Percentiles rank a stretch among this genome's conserved stretches.
These are phyloP conservation scores for Aegilops longissima DNA, from an alignment of 176 grass and related monocot species.

Conservation along the genomic window DNA sequence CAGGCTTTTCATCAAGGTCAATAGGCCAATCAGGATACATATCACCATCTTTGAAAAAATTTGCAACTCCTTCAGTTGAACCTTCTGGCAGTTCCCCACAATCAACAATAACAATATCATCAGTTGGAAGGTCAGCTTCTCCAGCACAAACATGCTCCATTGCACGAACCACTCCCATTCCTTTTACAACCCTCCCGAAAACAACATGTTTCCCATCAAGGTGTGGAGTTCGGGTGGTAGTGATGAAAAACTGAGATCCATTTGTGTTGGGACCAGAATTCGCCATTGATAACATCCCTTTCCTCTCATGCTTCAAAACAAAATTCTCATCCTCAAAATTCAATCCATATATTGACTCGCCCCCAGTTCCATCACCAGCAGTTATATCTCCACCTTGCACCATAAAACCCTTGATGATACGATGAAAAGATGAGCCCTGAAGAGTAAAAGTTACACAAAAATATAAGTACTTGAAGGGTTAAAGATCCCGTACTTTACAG, in stretches of 20 bases:
- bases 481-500: neutral
- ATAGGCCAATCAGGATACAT: conserved; percentile 89
- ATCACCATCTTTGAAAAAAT: conserved; percentile 89
- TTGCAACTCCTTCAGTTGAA: conserved; percentile 63
- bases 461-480: neutral
- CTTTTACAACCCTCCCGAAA: conserved; percentile 86
- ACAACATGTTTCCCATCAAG: conserved; percentile 90
- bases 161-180: conserved; percentile 80
- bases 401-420: conserved; percentile 89
- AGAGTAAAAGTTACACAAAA: neutral
- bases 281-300: conserved; percentile 95
- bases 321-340: conserved; percentile 96
- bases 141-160: conserved; percentile 71
- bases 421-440: conserved; percentile 85
- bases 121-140: conserved; percentile 52
- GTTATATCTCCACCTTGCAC: conserved; percentile 96
- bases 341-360: conserved; percentile 83
- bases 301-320: conserved; percentile 83
- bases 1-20: conserved; percentile 81
- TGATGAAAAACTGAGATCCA: conserved; percentile 97
- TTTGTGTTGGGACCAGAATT: conserved; percentile 79
- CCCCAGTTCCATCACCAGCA: conserved; percentile 81
- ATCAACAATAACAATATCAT: conserved; percentile 67
- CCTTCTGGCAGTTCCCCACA: conserved; percentile 88
- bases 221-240: conserved; percentile 81